Conservation (phyloP, 2,329 filamentous ascomycete genomes). For the Alternaria novae-zelandiae region DNA sequence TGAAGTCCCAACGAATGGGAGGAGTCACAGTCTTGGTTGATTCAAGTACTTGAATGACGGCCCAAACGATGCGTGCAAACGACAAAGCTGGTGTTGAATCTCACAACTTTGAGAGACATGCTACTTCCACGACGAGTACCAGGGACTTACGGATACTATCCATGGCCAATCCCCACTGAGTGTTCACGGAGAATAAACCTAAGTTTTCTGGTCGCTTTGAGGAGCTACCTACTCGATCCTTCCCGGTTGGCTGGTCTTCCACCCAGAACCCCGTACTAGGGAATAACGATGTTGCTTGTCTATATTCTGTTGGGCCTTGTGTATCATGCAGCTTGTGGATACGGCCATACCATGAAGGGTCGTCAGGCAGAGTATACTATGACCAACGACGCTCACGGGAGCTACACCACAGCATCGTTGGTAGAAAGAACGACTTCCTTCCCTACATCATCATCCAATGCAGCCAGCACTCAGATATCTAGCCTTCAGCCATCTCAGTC, state of each 20-base stretch:
- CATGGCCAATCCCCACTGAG: background rate
- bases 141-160: background rate
- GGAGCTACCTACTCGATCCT: background rate
- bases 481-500: background rate
- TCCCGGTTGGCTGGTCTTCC: background rate
- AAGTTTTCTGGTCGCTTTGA: background rate
- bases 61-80: background rate
- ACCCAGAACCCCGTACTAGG: background rate
- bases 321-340: background rate
- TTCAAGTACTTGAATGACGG: background rate
- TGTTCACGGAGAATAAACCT: background rate
- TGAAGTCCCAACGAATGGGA: background rate
- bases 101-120: background rate
- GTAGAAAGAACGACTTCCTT: background rate
- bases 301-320: background rate
- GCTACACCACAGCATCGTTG: background rate
- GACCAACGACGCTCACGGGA: background rate
- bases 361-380: background rate
- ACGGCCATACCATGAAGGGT: background rate
- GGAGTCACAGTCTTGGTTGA: background rate
- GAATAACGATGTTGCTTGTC: background rate
- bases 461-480: background rate
- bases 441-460: background rate
- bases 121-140: background rate
- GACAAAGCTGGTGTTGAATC: background rate